Base-by-base conservation (phyloP, 23 red algal genomes). In the Agarophyton chilense region DNA sequence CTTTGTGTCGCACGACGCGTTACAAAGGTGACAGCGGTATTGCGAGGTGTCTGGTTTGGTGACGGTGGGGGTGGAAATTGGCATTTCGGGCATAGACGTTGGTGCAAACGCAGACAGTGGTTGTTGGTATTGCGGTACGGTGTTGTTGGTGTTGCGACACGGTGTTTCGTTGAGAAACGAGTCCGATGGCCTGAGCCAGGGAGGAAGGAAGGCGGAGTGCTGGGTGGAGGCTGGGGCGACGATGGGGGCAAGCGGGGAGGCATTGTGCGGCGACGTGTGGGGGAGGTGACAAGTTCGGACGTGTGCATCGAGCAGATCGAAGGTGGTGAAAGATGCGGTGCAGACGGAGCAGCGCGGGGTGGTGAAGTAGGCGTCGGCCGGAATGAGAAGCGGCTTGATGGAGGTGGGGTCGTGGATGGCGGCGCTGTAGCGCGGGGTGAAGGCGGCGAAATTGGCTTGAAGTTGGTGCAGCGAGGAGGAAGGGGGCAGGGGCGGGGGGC, bases 291-390 rank as follows among this genome's bases (percentile, higher is more conserved):
- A 32, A 18, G 49, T 24, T 16, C 21, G 47, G 17, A 81, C 21
- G 52, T 81, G 77, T 2, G 77, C 47, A 21, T 42, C 19, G 18
- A 81, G 77, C 36, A 44, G 36, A 0, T 29, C 32, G 57, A 41
- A 14, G 52, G 53, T 44, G 36, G 77, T 10, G 53, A 62, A 57
- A 25, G 77, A 60, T 18, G 57, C 53, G 77, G 77, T 10, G 52
- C 77, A 81, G 4, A 81, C 36, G 77, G 74, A 21, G 74, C 33
- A 53, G 41, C 31, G 52, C 47, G 74, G 52, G 22, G 53, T 63
- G 22, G 53, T 63, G 53, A 81, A 81, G 57, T 58, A 81, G 52
- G 77, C 21, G 77, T 81, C 77, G 31, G 77, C 53, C n/a, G 77
- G 77, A 19, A 62, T 57, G 53, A 81, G 77, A 9, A 57, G 53